Conservation (phyloP, 805 yeast species). For the Metahyphopichia silvanorum region DNA sequence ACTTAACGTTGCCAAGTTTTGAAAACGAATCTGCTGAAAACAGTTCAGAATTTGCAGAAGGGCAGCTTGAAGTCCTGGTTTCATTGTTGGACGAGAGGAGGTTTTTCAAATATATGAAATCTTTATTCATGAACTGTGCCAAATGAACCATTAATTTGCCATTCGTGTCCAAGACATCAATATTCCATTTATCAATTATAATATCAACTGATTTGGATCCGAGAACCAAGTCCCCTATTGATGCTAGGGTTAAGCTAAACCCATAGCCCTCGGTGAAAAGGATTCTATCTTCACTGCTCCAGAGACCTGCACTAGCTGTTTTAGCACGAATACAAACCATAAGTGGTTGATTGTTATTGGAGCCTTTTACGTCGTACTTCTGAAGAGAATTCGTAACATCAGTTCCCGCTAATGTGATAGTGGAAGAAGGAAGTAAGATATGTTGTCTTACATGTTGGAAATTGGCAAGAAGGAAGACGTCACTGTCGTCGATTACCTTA, state of each 20-base stretch:
- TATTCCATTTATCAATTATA: constrained; percentile 4
- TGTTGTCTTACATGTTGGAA: neutral
- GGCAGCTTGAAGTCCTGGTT: neutral
- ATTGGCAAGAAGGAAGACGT: neutral
- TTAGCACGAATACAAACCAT: constrained; percentile 2
- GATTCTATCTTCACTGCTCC: constrained; percentile 5
- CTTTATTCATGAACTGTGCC: constrained; percentile 9
- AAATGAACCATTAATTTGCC: constrained; percentile 9
- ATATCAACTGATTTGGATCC: constrained; percentile 10
- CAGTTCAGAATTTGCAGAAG: neutral
- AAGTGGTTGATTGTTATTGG: neutral
- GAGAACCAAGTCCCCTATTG: constrained; percentile 9
- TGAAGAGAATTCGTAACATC: neutral
- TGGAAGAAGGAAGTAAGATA: neutral
- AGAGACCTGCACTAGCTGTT: constrained; percentile 4
- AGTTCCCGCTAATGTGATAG: neutral
- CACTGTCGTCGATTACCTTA: neutral
- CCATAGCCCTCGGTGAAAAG: constrained; percentile 5
- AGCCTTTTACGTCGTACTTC: neutral
- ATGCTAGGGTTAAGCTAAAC: constrained; percentile 7
- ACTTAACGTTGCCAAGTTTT: constrained; percentile 7
- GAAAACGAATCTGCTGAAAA: constrained; percentile 2
- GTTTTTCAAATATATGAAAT: constrained; percentile 9
- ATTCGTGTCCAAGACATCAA: constrained; percentile 7
- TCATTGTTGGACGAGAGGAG: neutral